Base-by-base conservation (phyloP, 345 rosid genomes). In the Passiflora organensis region DNA sequence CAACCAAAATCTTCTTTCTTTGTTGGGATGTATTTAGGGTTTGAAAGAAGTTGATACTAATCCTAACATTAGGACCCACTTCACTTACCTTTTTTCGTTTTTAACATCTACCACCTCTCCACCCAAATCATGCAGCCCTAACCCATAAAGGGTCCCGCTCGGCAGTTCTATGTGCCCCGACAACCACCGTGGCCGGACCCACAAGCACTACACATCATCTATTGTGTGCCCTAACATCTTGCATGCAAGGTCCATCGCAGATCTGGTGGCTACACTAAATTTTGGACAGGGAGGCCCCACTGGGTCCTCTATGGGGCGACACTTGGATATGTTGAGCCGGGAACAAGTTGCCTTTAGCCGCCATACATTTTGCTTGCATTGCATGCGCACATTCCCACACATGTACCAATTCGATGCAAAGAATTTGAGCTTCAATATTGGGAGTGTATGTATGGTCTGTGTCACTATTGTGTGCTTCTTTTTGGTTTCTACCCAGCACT, bases 311-410 rank as follows among this genome's bases (percentile, higher is more conserved):
- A 18, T 54, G 52, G 66, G 63, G 65, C 57, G 74, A 73, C 84
- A 65, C 23, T 41, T 56, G 47, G 48, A 65, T 58, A 54, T 49
- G 56, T 5, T 67, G 70, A 76, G 62, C 71, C 66, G 60, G 16
- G 60, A 36, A 21, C 43, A 6, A 53, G 48, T 48, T 63, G 68
- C 72, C 74, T 74, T 76, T 77, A 79, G 84, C 88, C 81, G 88
- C 81, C 87, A 75, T 60, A 68, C 66, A 68, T 62, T n/a, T n/a
- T n/a, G n/a, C n/a, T n/a, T 62, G 32, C 53, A 70, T 69, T 70
- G 82, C 84, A 79, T 69, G 77, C 80, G 76, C 79, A 72, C 69
- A 50, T 62, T 76, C 51, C 36, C 65, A 67, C 80, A 77, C 72
- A 73, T 60, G 71, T 68, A 70, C 20, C 70, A 48, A 59, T 46